phyloP scores from a whole-genome alignment of 2,329 filamentous ascomycete species.

The Parasarocladium wereldwijsianum region DNA sequence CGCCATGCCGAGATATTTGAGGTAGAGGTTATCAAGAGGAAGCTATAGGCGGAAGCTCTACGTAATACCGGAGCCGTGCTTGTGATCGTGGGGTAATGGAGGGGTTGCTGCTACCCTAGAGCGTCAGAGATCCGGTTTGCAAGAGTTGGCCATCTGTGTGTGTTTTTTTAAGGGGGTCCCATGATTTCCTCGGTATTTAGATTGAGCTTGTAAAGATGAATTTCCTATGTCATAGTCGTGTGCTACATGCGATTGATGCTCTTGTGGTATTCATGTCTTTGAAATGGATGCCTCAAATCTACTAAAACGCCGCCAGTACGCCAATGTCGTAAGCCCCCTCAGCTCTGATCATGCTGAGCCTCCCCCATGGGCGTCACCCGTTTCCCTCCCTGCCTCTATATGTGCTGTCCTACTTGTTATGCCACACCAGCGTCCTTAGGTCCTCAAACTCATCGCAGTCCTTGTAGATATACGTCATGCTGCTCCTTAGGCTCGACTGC shows the following conservation, averaged over 20 bases:
- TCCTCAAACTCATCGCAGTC: conserved; percentile 86
- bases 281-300: too few relatives aligned
- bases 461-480: conserved; percentile 94
- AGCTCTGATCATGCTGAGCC: not conserved
- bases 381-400: conserved; percentile 1
- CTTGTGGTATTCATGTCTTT: too few relatives aligned
- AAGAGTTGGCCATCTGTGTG: too few relatives aligned
- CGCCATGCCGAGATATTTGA: conserved; percentile 15
- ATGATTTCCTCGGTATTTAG: too few relatives aligned
- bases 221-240: too few relatives aligned
- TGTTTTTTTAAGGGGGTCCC: too few relatives aligned
- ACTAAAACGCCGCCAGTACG: conserved; percentile 2
- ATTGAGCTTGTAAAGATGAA: too few relatives aligned
- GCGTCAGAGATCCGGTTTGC: too few relatives aligned
- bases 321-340: conserved; percentile 2
- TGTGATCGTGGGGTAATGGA: not conserved
- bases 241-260: too few relatives aligned
- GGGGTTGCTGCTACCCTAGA: too few relatives aligned
- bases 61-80: not conserved
- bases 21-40: not conserved
- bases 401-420: conserved; percentile 62
- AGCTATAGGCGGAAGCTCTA: not conserved
- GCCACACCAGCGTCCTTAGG: conserved; percentile 68
- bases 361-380: not conserved
- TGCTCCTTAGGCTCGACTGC: conserved; percentile 80